These are phyloP conservation scores for Trichopus zeylanicus DNA, from an alignment of 116 monocot genomes.

Conservation along the genomic window DNA sequence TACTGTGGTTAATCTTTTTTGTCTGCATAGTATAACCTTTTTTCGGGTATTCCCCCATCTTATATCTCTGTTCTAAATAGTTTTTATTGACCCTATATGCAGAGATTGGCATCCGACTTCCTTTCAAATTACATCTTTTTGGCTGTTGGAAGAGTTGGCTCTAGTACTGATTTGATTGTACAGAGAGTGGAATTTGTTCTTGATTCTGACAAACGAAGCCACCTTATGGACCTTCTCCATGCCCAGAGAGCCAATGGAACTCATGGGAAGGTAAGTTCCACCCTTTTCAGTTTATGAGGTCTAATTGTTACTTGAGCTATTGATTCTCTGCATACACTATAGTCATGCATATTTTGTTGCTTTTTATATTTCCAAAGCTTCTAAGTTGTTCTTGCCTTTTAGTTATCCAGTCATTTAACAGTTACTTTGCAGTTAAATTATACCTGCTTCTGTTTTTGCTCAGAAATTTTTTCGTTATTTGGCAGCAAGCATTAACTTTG, in stretches of 20 bases:
- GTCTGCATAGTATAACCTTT: background rate
- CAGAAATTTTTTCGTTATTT: background rate
- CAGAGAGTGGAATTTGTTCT: slow-evolving; percentile 79
- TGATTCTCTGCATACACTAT: background rate
- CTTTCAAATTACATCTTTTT: slow-evolving; percentile 68
- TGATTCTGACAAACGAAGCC: slow-evolving; percentile 64
- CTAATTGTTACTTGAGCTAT: background rate
- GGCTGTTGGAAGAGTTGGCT: slow-evolving; percentile 83
- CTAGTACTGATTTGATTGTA: slow-evolving; percentile 72
- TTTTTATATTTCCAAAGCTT: background rate
- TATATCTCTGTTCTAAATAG: no score
- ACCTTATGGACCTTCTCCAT: slow-evolving; percentile 83
- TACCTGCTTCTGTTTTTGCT: background rate
- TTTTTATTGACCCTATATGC: slow-evolving; percentile 9
- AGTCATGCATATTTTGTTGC: background rate
- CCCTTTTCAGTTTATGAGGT: background rate
- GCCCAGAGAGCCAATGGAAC: slow-evolving; percentile 55
- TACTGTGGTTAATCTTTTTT: background rate
- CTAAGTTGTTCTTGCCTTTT: background rate
- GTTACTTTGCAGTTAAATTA: background rate
- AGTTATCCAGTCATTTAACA: background rate
- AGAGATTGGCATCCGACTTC: slow-evolving; percentile 81
- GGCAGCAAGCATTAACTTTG: slow-evolving; percentile 74
- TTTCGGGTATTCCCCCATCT: no score
- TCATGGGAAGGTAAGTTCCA: slow-evolving; percentile 40